Conservation (phyloP, 306 rosid species). For the Senna tora region DNA sequence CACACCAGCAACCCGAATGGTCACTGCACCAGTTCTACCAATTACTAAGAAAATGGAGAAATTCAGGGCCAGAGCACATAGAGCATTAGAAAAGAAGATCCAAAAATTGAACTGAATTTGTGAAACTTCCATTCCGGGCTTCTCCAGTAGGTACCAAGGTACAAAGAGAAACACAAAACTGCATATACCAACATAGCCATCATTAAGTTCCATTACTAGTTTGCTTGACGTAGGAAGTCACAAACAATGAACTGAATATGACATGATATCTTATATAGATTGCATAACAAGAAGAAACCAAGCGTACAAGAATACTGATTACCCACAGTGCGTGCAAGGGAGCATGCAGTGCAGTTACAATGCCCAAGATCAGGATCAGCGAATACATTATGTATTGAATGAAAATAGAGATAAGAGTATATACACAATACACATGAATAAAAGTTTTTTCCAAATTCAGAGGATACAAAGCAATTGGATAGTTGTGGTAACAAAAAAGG, state of each 20-base stretch:
- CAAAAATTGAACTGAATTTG: conserved; percentile 81
- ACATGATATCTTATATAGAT: background rate
- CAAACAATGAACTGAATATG: background rate
- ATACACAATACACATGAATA: background rate
- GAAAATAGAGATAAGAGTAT: background rate
- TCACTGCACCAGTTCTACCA: conserved; percentile 93
- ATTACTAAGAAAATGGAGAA: conserved; percentile 87
- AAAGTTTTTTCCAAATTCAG: conserved; percentile 8
- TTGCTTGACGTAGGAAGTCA: background rate
- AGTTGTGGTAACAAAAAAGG: conserved; percentile 10
- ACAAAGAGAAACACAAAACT: conserved; percentile 77
- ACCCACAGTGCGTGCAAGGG: background rate
- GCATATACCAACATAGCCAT: conserved; percentile 39
- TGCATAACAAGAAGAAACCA: background rate
- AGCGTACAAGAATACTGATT: background rate
- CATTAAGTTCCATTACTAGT: background rate
- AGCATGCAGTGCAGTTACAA: background rate
- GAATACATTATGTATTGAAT: background rate
- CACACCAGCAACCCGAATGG: conserved; percentile 88
- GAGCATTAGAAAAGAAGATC: conserved; percentile 85
- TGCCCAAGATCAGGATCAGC: no score
- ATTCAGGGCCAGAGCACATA: conserved; percentile 88
- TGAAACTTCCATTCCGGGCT: conserved; percentile 67
- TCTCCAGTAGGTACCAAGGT: conserved; percentile 84
- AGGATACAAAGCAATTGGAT: conserved; percentile 26